Percentiles rank a stretch among this genome's conserved stretches.
These are phyloP conservation scores for Backusella australiensis DNA, from an alignment of 192 early-diverging fungal species.

Conservation along the genomic window DNA sequence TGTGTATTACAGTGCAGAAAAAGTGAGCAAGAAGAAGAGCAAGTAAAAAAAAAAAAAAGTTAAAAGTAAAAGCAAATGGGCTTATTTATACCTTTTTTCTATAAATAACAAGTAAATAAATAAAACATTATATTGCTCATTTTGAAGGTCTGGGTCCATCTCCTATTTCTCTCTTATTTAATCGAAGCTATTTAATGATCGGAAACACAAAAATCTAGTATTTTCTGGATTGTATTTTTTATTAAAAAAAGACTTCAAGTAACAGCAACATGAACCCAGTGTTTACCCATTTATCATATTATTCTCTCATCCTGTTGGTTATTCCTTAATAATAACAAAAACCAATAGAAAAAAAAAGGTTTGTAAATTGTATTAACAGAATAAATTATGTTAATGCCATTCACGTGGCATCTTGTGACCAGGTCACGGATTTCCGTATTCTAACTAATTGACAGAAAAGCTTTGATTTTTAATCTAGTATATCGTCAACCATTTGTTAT, in stretches of 20 bases:
- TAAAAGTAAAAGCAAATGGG: background rate
- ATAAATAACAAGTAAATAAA: background rate
- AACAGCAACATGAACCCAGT: too few species aligned
- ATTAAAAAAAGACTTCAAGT: too few species aligned
- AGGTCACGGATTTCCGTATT: background rate
- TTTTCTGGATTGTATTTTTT: background rate
- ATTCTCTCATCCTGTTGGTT: background rate
- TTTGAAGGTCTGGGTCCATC: slow-evolving; percentile 3
- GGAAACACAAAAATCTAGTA: background rate
- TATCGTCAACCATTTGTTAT: background rate
- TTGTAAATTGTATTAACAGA: background rate
- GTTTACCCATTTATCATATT: background rate
- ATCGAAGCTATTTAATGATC: background rate
- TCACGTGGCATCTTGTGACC: background rate
- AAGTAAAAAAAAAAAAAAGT: background rate
- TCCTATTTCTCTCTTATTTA: background rate
- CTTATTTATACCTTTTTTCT: background rate
- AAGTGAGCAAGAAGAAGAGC: background rate
- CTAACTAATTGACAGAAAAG: background rate
- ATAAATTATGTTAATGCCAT: background rate
- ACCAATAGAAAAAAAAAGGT: background rate
- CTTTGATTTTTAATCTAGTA: background rate
- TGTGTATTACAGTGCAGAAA: background rate
- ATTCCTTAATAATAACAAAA: background rate
- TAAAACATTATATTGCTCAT: background rate